Evolutionary conservation across 2,329 filamentous ascomycete genomes (phyloP).

Genomic region (Hypomyces perniciosus): DNA sequence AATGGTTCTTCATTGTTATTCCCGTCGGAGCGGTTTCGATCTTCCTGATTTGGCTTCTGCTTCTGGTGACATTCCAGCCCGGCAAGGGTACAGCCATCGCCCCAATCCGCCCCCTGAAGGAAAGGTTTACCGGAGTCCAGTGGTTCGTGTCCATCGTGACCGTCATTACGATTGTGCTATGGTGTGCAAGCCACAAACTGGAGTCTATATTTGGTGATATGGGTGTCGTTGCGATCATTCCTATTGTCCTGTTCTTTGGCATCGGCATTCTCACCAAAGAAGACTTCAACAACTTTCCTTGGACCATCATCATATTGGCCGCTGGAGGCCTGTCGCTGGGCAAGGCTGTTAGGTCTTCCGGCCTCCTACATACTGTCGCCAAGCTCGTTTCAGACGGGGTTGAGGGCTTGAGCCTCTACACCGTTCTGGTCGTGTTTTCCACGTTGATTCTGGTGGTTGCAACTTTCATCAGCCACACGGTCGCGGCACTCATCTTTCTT

Average conservation of each 20-base stretch:
- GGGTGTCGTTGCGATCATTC: slow-evolving; percentile 96
- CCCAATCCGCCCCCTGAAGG: slow-evolving; percentile 82
- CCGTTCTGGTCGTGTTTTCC: slow-evolving; percentile 80
- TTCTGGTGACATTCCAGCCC: slow-evolving; percentile 80
- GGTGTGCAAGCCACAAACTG: slow-evolving; percentile 88
- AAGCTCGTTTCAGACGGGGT: slow-evolving; percentile 67
- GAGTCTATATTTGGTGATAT: slow-evolving; percentile 90
- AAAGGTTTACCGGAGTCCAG: slow-evolving; percentile 80
- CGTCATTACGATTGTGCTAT: slow-evolving; percentile 75
- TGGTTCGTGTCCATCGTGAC: slow-evolving; percentile 89
- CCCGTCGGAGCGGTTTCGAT: slow-evolving; percentile 89
- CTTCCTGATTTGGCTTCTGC: slow-evolving; percentile 78
- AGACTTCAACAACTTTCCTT: slow-evolving; percentile 99
- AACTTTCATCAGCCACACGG: slow-evolving; percentile 96
- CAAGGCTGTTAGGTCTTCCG: slow-evolving; percentile 90
- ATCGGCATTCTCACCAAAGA: slow-evolving; percentile 95
- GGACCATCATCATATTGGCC: slow-evolving; percentile 98
- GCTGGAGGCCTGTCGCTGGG: slow-evolving; percentile 88
- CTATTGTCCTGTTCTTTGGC: slow-evolving; percentile 92
- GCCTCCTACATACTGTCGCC: slow-evolving; percentile 84
- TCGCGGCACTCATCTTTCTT: slow-evolving; percentile 89
- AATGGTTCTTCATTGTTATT: slow-evolving; percentile 95
- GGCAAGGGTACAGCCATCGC: slow-evolving; percentile 82
- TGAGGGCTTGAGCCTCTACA: slow-evolving; percentile 74
- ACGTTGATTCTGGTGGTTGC: slow-evolving; percentile 83